These are phyloP conservation scores for Erigeron canadensis DNA, from an alignment of 129 eudicot genomes.

Conservation along the genomic window DNA sequence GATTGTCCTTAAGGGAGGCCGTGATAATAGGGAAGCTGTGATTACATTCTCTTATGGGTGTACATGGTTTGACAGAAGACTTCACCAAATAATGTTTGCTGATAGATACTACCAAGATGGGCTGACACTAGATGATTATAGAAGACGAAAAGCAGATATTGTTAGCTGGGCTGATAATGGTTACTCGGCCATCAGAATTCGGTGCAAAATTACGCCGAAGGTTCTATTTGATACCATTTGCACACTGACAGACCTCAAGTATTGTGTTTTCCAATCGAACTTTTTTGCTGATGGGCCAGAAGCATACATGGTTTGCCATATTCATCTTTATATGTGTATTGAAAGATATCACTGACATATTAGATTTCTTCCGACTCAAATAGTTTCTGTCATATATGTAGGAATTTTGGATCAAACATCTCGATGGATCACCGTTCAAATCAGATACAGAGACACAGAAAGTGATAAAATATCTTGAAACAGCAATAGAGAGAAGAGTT, in stretches of 20 bases:
- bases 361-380: not conserved
- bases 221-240: slow-evolving; percentile 81
- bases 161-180: slow-evolving; percentile 90
- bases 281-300: slow-evolving; percentile 80
- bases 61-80: slow-evolving; percentile 76
- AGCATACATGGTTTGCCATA: slow-evolving; percentile 71
- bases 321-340: not conserved
- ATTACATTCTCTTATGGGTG: slow-evolving; percentile 58
- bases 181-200: slow-evolving; percentile 77
- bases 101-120: slow-evolving; percentile 70
- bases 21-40: slow-evolving; percentile 67
- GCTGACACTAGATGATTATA: slow-evolving; percentile 56
- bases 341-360: too few species aligned
- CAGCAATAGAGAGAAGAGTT: slow-evolving; percentile 91
- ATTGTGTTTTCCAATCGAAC: slow-evolving; percentile 83
- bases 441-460: slow-evolving; percentile 92
- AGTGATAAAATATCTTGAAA: slow-evolving; percentile 89
- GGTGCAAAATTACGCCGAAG: slow-evolving; percentile 88
- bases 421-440: slow-evolving; percentile 91
- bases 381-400: slow-evolving; percentile 24
- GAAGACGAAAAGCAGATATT: slow-evolving; percentile 25
- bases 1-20: slow-evolving; percentile 77
- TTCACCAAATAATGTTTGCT: slow-evolving; percentile 94
- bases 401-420: slow-evolving; percentile 85
- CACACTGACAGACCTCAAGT: slow-evolving; percentile 89